Conservation (phyloP, 164 flowering plant genomes). For the Warburgia ugandensis region DNA sequence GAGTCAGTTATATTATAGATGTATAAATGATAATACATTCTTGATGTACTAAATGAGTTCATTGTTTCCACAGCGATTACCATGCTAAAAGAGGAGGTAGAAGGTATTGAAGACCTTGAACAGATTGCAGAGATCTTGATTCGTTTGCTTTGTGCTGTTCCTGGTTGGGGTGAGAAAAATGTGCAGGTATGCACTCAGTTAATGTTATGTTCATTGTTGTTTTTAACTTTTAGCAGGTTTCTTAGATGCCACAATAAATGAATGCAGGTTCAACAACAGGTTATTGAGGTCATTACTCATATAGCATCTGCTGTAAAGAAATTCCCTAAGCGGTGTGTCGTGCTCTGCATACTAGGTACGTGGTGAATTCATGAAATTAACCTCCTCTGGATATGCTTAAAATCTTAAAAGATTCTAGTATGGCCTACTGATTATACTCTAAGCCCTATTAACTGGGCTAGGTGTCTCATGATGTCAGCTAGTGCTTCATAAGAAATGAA, state of each 20-base stretch:
- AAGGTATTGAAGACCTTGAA: constrained; percentile 53
- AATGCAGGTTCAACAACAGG: constrained; percentile 95
- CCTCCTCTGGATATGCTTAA: too few relatives aligned
- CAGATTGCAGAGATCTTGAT: constrained; percentile 70
- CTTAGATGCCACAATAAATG: too few relatives aligned
- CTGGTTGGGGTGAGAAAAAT: constrained; percentile 99
- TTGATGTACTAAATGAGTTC: constrained; percentile 2
- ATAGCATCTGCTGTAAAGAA: constrained; percentile 65
- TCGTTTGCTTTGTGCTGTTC: constrained; percentile 76
- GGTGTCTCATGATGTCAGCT: too few relatives aligned
- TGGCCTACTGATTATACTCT: too few relatives aligned
- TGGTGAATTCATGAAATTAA: neutral
- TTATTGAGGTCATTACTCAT: constrained; percentile 68
- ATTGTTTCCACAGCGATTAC: constrained; percentile 56
- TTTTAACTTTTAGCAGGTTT: too few relatives aligned
- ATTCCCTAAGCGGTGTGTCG: constrained; percentile 88
- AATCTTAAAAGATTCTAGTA: too few relatives aligned
- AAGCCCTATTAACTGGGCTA: too few relatives aligned
- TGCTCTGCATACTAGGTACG: constrained; percentile 78
- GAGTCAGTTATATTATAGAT: too few relatives aligned
- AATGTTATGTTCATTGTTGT: too few relatives aligned
- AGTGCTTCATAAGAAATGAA: too few relatives aligned
- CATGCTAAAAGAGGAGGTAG: constrained; percentile 69
- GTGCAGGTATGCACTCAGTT: constrained; percentile 89
- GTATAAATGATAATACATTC: too few relatives aligned